Conservation (phyloP, 2,329 filamentous ascomycete genomes). For the Fusarium sp. region DNA sequence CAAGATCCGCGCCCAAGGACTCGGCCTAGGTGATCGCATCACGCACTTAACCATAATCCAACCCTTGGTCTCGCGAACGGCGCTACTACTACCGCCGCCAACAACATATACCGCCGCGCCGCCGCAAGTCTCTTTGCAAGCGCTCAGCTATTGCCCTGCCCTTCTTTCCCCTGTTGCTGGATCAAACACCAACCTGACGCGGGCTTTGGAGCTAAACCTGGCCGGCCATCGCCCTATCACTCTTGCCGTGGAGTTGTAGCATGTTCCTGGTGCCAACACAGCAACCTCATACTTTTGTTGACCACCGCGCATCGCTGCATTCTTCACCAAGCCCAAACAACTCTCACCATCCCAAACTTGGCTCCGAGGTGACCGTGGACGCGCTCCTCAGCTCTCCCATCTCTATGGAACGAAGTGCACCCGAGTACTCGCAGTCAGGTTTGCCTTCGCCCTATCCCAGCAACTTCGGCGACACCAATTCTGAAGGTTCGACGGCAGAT, state of each 20-base stretch:
- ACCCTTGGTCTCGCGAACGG: slow-evolving; percentile 46
- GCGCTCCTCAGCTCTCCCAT: slow-evolving; percentile 43
- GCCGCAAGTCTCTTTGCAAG: slow-evolving; percentile 48
- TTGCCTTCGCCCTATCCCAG: slow-evolving; percentile 80
- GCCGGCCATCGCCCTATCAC: slow-evolving; percentile 46
- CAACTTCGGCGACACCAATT: slow-evolving; percentile 76
- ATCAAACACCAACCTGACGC: slow-evolving; percentile 48
- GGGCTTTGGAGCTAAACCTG: slow-evolving; percentile 50
- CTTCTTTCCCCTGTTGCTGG: slow-evolving; percentile 45
- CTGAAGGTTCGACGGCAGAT: slow-evolving; percentile 91
- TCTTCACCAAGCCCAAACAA: slow-evolving; percentile 18
- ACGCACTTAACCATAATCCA: slow-evolving; percentile 49
- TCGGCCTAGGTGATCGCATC: slow-evolving; percentile 49
- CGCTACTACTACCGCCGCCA: slow-evolving; percentile 51
- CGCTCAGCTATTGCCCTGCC: slow-evolving; percentile 45
- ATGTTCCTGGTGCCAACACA: slow-evolving; percentile 51
- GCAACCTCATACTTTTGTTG: slow-evolving; percentile 49
- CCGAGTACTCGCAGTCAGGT: slow-evolving; percentile 90
- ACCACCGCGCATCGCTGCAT: slow-evolving; percentile 40
- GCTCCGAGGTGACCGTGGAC: slow-evolving; percentile 44
- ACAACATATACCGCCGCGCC: slow-evolving; percentile 52
- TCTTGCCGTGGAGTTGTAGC: slow-evolving; percentile 48
- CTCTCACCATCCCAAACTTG: slow-evolving; percentile 33
- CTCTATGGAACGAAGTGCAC: slow-evolving; percentile 71
- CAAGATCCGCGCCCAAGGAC: slow-evolving; percentile 50